Base-by-base conservation (phyloP, 345 rosid species). In the Arabis hirsuta region DNA sequence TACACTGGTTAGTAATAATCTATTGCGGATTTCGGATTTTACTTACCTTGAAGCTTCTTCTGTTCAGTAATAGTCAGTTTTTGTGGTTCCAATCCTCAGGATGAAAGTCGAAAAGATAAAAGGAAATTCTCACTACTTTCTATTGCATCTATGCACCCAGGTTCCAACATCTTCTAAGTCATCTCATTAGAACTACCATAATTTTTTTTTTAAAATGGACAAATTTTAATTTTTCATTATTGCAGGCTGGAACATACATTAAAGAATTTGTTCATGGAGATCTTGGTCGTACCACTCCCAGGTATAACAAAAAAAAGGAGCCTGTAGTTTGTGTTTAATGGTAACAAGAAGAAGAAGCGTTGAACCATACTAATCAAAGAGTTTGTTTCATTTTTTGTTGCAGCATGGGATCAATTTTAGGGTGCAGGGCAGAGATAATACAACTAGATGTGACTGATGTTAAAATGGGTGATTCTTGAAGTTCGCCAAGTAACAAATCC, bases 201-300 rank as follows among this genome's bases (percentile, higher is more conserved):
- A 59, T 12, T 9, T 20, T 3, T 20, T 3, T 22, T n/a, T 24
- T 24, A 36, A 50, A 24, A 57, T 22, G 62, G 31, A 32, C 9
- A 39, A 3, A 27, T 12, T 45, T 67, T 43, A 67, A 58, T 36
- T 12, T 64, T 42, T 63, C 27, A 6, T 58, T 53, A 71, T 32
- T 72, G 79, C 85, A 95, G 98, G 98, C 98, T 74, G 98, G 97
- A 58, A 95, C 99, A 22, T 90, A 87, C 60, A 91, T 95, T 65
- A 91, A 95, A 87, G 99, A 95, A 77, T 91, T 91, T 81, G 96
- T 91, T 76, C 97, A 90, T 36, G 99, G 99, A 65, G 99, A 91
- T 86, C 87, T 91, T 51, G 99, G 97, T 69, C 96, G 98, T 32
- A 90, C 98, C 26, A 75, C 73, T 73, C 99, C 99, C 41, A 95